Base-by-base conservation (phyloP, 176 grass and related monocot species). In the Alopecurus myosuroides region DNA sequence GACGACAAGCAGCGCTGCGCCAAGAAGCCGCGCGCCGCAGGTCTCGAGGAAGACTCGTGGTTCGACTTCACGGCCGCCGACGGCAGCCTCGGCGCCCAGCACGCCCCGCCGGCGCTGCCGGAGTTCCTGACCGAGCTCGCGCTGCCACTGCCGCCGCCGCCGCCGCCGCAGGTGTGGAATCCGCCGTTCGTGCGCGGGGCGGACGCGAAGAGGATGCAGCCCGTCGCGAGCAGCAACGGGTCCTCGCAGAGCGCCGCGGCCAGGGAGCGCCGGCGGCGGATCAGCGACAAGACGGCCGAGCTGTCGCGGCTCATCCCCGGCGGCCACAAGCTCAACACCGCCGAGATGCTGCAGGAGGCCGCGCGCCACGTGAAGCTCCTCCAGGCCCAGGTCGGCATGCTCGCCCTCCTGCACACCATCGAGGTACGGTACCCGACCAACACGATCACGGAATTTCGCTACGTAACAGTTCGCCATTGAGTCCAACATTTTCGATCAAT, bases 341-440 rank as follows among this genome's bases (percentile, higher is more conserved):
- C 92, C 41, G 90, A 93, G 57, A 97, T 97, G 95, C 89, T 93
- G 68, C 79, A 89, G 35, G 88, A 81, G 45, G 90, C 86, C 53
- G 81, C 11, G 9, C 88, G 89, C 52, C 86, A 97, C 85, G 81
- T 97, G 9, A 93, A 86, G 82, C 85, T 97, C 83, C 77, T 94
- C 70, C 88, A 91, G 84, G 95, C 95, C 20, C 95, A 94, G 68
- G 84, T 93, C 58, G 90, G 90, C 48, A 53, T 97, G 53, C 92
- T 97, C 77, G 48, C 81, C 19, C 88, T 98, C 44, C 78, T 93
- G 86, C 63, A 6, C 53, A 46, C 63, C 35, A 37, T 78, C 29
- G 42, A 97, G 92, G 95, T 97, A 57, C 52, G n/a, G 1, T n/a
- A 57, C 36, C 2, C 9, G 39, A 18, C 6, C 13, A 19, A 51